phyloP scores from a whole-genome alignment of 495 filamentous ascomycete species.

The Tuber borchii region DNA sequence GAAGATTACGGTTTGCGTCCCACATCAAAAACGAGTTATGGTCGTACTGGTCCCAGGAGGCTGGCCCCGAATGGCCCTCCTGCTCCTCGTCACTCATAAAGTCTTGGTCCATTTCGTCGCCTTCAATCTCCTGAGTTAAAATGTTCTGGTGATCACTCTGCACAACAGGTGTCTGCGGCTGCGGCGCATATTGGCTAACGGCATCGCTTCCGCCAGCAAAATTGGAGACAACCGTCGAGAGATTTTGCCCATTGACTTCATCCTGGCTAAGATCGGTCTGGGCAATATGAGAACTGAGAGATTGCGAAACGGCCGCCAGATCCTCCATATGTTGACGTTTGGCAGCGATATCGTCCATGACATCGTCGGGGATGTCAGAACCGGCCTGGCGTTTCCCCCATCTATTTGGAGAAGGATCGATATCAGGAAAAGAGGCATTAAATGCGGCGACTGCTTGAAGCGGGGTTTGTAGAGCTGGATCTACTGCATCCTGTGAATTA shows the following conservation, averaged over 20 bases:
- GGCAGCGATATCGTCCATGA: conserved; percentile 13
- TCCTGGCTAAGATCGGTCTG: conserved; percentile 8
- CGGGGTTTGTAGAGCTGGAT: conserved; percentile 19
- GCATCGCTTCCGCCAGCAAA: conserved; percentile 11
- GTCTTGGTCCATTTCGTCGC: conserved; percentile 32
- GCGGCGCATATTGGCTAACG: conserved; percentile 28
- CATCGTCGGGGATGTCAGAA: conserved; percentile 18
- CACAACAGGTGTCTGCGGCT: conserved; percentile 23
- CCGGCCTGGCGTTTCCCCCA: conserved; percentile 41
- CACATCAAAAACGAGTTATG: conserved; percentile 32
- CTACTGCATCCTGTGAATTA: conserved; percentile 28
- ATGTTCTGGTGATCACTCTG: conserved; percentile 23
- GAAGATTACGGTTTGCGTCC: conserved; percentile 49
- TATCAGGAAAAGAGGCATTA: conserved; percentile 32
- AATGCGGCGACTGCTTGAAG: conserved; percentile 41
- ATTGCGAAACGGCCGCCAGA: conserved; percentile 15
- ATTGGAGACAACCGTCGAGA: conserved; percentile 14
- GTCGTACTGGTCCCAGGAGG: conserved; percentile 23
- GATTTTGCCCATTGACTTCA: conserved; percentile 24
- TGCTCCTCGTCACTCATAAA: conserved; percentile 39
- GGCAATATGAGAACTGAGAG: conserved; percentile 16
- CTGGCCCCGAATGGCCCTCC: conserved; percentile 22
- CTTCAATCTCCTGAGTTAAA: conserved; percentile 25
- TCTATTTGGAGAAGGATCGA: conserved; percentile 21
- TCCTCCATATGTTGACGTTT: conserved; percentile 37